A percentile compares a stretch with the other conserved stretches of the same genome.
Conservation (phyloP, 192 early-diverging fungal species). For the Rhizophagus sp. region DNA sequence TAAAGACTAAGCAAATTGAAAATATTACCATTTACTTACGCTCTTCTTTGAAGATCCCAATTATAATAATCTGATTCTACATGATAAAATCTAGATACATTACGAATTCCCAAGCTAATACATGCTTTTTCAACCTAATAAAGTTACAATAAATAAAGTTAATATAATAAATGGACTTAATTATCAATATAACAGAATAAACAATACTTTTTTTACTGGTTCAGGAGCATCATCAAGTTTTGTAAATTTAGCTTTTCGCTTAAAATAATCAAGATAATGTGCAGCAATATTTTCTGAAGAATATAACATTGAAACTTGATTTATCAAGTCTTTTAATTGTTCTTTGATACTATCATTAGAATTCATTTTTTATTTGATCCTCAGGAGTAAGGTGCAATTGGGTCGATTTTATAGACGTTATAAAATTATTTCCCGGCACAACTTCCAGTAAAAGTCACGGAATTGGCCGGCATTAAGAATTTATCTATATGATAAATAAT, state of each 20-base stretch:
- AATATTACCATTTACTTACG: constrained; percentile 45
- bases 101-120: not conserved
- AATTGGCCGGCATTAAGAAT: too few species aligned
- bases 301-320: not conserved
- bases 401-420: too few species aligned
- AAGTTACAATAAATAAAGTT: not conserved
- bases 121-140: constrained; percentile 23
- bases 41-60: constrained; percentile 74
- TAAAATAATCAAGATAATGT: not conserved
- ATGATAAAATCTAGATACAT: constrained; percentile 55
- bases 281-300: not conserved
- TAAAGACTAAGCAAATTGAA: not conserved
- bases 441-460: too few species aligned
- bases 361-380: too few species aligned
- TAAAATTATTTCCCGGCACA: too few species aligned
- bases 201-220: not conserved
- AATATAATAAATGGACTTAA: not conserved
- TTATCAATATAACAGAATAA: not conserved
- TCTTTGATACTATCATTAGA: not conserved
- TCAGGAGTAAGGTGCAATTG: too few species aligned
- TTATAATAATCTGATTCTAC: constrained; percentile 78
- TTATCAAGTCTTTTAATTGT: not conserved
- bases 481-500: too few species aligned
- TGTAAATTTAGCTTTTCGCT: not conserved
- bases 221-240: not conserved